Conservation (phyloP, 164 flowering plant genomes). For the Aristolochia contorta region DNA sequence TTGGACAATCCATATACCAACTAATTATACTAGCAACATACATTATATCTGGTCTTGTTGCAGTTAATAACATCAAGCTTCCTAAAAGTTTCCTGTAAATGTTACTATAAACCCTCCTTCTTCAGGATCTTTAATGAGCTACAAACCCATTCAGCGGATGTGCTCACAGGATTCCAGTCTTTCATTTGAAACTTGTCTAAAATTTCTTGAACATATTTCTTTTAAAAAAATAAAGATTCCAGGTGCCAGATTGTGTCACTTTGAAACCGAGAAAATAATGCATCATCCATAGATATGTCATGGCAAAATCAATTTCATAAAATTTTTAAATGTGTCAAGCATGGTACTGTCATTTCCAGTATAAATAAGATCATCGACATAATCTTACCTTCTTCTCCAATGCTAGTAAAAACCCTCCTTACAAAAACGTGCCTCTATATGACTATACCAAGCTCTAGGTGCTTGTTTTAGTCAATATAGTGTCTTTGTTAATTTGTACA, state of each 20-base stretch:
- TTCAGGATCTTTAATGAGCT: constrained; percentile 1
- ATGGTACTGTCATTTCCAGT: constrained; percentile 6
- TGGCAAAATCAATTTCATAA: constrained; percentile 6
- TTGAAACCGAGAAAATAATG: constrained; percentile 9
- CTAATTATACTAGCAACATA: not conserved
- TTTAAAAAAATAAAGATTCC: constrained; percentile 5
- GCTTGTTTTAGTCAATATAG: constrained; percentile 9
- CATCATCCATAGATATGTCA: constrained; percentile 6
- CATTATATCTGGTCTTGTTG: constrained; percentile 6
- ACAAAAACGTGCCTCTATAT: constrained; percentile 6
- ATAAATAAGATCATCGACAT: constrained; percentile 8
- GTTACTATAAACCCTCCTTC: not conserved
- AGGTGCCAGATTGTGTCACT: constrained; percentile 1
- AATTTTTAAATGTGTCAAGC: not conserved
- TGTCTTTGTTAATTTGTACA: constrained; percentile 9
- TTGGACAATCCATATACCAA: constrained; percentile 3
- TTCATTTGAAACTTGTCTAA: constrained; percentile 3
- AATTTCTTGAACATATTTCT: constrained; percentile 3
- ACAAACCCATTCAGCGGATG: not conserved
- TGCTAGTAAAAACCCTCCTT: not conserved
- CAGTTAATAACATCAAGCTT: constrained; percentile 1
- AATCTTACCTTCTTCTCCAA: not conserved
- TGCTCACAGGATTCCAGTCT: not conserved
- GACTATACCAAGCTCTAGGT: constrained; percentile 8
- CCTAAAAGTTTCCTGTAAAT: constrained; percentile 1